Evolutionary conservation across 108 stramenopile genomes (phyloP), one percentile per base, ranked within the genome.

Genomic region (Cyclotella cryptica): DNA sequence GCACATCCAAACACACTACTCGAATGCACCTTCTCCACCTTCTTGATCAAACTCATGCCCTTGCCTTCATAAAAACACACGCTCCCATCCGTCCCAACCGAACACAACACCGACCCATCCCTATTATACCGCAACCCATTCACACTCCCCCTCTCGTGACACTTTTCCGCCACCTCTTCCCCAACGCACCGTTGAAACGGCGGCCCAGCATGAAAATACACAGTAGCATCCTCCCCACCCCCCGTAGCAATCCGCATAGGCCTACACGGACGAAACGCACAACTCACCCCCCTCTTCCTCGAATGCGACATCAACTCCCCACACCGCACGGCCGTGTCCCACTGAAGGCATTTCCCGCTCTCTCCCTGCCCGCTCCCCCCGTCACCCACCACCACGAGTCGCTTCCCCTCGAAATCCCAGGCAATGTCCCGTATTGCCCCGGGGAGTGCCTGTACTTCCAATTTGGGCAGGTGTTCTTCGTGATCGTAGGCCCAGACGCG

Each of bases 381-480:
- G 29, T 81, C 84, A 1, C 86, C 84, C 17, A 66, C 72, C 44
- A 78, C 83, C 59, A 43, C 80, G 54, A 98, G 80, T 1, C 95
- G 87, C 79, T 97, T 97, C 66, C 89, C 88, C 78, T 99, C 98
- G 17, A 77, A 79, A 74, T 98, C 98, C 98, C 98, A 99, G n/a
- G 81, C 81, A 44, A 99, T 77, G 79, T 97, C 97, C 45, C 93
- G 87, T 55, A 97, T 88, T 18, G 88, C 75, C 14, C 93, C 96
- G 40, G 80, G 75, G n/a, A 98, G 72, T 0, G 57, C 72, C 24
- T 72, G 68, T 7, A 79, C 46, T 39, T 93, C 91, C 44, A 93
- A 76, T 76, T 96, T 96, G 74, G 87, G 75, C 55, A 95, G 69
- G 73, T 98, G 97, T 61, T 98, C 96, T 65, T 91, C 92, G 74